Evolutionary conservation across 148 eudicot genomes (phyloP), one percentile per base, ranked within the genome.

Genomic region (Nyssa sinensis): DNA sequence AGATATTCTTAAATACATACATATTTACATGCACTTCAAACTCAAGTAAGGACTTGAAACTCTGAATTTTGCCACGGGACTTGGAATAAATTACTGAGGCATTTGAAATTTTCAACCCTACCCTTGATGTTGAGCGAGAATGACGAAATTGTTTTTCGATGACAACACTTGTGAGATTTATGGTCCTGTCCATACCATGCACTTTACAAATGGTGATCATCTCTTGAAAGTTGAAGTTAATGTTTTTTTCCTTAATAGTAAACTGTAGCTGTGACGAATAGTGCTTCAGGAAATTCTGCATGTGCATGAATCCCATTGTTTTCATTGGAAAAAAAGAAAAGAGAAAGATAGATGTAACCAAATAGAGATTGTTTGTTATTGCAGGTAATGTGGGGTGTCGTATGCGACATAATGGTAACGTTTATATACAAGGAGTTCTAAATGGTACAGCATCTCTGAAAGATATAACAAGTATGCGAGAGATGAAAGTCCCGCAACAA

Each of bases 401-500:
- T 37, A 66, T 84, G 68, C 70, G 65, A 21, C 12, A 14, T 0
- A 81, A 80, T 63, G 84, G 86, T n/a, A 80, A 57, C 16, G 86
- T 83, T 8, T 28, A 44, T 21, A 63, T 80, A 39, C 64, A 83
- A 66, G 97, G 92, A 64, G 79, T 79, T 25, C 68, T 84, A 41
- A 63, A 66, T 21, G 84, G 75, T 6, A 82, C 81, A 12, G 85
- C 84, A 63, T 16, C 85, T 35, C 66, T 84, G 27, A 85, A 74
- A 75, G 70, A 75, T 53, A 77, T 84, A 1, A 67, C 77, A 11
- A 33, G 70, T 29, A 78, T 19, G 21, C 86, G 79, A 59, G 82
- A 81, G 64, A 75, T 85, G 87, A 86, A 32, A 62, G 62, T 90
- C 73, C 84, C 79, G 77, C 90, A 94, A 53, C 78, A 87, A 34